Evolutionary conservation across 2,329 filamentous ascomycete genomes (phyloP), one percentile per base, ranked within the genome.

Genomic region (Microdochium paspali): DNA sequence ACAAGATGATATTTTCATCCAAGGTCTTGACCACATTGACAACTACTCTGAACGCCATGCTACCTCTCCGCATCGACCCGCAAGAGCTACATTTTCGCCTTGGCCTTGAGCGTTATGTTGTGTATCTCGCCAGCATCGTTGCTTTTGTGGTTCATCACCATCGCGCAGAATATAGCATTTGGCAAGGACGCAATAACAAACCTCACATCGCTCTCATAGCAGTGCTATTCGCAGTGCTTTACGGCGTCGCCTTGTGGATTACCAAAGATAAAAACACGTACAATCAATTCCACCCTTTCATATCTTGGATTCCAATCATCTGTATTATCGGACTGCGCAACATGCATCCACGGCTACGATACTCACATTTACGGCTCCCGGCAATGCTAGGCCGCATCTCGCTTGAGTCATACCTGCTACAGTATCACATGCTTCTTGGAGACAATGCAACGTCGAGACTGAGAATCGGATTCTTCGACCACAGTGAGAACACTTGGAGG

Each of bases 401-500:
- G 0, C 69, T 82, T 1, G 80, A 84, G 60, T 73, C 77, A 1
- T 81, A 77, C 52, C 67, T 80, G 5, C 63, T 84, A 31, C 77
- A 82, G 53, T 74, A 74, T 56, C 81, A 85, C 57, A 67, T 82
- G 46, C 80, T 77, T 71, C 70, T 84, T 9, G 77, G 77, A 2
- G 76, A 71, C 2, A 77, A 84, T 54, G 74, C 75, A 2, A 73
- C 69, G 26, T 76, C 74, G 0, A 53, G 76, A 3, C 66, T 84
- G 7, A 56, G 67, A 46, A 48, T 55, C 28, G 51, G 54, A 10
- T 32, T 50, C 6, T 52, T 45, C 18, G 31, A 32, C n/a, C 42
- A 40, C 18, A 4, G n/a, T 21, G 35, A 40, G 18, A 40, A 40
- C 12, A 9, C 15, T 5, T 40, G 35, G 35, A 40, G 12, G 18